Conservation (phyloP, 352 stramenopile species). For the Phytophthora parvispora region DNA sequence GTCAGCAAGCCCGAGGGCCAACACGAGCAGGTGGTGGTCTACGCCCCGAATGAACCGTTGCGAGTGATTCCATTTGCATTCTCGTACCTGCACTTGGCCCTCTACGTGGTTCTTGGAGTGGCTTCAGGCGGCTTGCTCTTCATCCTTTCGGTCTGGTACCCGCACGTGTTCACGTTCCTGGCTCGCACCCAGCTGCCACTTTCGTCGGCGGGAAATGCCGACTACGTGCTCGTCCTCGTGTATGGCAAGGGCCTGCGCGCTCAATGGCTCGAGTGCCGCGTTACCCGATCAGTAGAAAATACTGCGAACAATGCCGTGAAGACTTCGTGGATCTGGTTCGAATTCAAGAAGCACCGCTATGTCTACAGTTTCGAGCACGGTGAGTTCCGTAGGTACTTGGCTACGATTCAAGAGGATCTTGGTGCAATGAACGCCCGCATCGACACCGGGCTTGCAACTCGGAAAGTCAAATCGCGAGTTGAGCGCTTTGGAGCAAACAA, state of each 20-base stretch:
- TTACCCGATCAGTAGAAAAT: constrained; percentile 16
- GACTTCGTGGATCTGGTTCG: constrained; percentile 59
- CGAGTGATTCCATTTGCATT: constrained; percentile 53
- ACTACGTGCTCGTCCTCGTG: constrained; percentile 61
- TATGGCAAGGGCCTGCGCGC: constrained; percentile 49
- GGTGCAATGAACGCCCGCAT: constrained; percentile 31
- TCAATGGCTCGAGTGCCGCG: constrained; percentile 49
- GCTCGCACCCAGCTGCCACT: constrained; percentile 48
- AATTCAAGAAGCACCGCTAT: constrained; percentile 83
- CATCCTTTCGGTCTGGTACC: constrained; percentile 68
- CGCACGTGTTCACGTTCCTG: constrained; percentile 69
- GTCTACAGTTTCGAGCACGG: constrained; percentile 59
- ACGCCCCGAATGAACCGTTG: constrained; percentile 55
- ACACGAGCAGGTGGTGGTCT: constrained; percentile 41
- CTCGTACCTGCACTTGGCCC: constrained; percentile 42
- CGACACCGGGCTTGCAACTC: constrained; percentile 31
- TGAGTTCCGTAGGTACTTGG: constrained; percentile 66
- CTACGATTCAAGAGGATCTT: constrained; percentile 50
- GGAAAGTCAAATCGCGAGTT: constrained; percentile 18
- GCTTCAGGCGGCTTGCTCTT: constrained; percentile 39
- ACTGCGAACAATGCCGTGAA: neutral
- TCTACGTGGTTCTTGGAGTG: constrained; percentile 50
- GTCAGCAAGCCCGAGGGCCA: constrained; percentile 28
- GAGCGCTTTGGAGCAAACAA: constrained; percentile 60
- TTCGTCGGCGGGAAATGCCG: constrained; percentile 38